Evolutionary conservation across 257 asterid genomes (phyloP).

Genomic region (Solanum lycopersicoides): DNA sequence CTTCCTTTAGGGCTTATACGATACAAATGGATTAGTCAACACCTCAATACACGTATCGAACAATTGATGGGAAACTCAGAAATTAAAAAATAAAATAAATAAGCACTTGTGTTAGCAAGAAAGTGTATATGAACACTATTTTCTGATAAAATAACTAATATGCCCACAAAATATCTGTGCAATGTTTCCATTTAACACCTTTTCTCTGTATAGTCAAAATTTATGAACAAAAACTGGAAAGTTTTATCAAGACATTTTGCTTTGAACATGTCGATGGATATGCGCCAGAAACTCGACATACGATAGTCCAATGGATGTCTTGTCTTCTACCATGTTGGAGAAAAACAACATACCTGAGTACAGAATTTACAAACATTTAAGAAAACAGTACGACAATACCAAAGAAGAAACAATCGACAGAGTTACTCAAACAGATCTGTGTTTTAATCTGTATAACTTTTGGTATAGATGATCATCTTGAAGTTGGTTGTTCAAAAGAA

Average conservation of each 20-base stretch:
- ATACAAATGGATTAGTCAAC: not conserved
- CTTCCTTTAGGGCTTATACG: not conserved
- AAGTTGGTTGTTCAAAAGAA: not conserved
- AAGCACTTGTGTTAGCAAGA: not conserved
- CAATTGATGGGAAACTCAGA: not conserved
- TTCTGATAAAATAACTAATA: too few species aligned
- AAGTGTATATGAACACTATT: not conserved
- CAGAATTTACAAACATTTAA: not conserved
- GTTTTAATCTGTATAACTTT: not conserved
- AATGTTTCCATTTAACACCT: not conserved
- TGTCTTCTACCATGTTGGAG: conserved; percentile 84
- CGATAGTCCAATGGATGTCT: conserved; percentile 51
- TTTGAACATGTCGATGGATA: conserved; percentile 83
- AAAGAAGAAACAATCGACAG: not conserved
- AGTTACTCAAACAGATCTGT: not conserved
- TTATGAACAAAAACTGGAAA: not conserved
- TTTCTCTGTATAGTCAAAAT: not conserved
- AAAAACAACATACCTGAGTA: conserved; percentile 57
- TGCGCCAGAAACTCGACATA: conserved; percentile 85
- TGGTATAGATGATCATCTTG: not conserved
- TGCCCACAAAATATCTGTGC: not conserved
- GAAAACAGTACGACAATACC: not conserved
- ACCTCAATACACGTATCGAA: not conserved
- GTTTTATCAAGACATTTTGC: conserved; percentile 63
- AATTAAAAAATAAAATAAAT: too few species aligned